Conservation (phyloP, 2,329 filamentous ascomycete genomes). For the Rhinocladiella similis region DNA sequence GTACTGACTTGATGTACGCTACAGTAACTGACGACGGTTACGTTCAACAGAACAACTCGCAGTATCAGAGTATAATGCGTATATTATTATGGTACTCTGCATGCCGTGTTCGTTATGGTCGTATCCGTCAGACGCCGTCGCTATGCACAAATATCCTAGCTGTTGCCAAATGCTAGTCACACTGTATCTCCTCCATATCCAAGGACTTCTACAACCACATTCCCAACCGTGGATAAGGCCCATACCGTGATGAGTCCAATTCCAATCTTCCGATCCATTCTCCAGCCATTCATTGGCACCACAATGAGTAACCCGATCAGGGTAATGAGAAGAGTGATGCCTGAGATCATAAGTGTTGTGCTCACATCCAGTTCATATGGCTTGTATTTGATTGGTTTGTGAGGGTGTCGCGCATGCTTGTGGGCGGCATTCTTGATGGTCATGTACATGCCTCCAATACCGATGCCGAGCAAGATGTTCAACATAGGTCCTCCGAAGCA, state of each 20-base stretch:
- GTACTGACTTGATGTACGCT: too few relatives aligned
- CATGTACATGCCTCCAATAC: constrained; percentile 87
- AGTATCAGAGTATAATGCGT: too few relatives aligned
- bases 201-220: constrained; percentile 74
- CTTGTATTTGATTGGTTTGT: constrained; percentile 64
- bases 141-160: background rate
- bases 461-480: constrained; percentile 92
- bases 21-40: too few relatives aligned
- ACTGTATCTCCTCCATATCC: constrained; percentile 23
- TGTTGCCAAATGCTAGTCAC: background rate
- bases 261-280: constrained; percentile 79
- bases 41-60: too few relatives aligned
- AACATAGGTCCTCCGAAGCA: constrained; percentile 99
- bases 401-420: constrained; percentile 66
- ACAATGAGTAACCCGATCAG: constrained; percentile 74
- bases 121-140: background rate
- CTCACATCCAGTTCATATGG: constrained; percentile 83
- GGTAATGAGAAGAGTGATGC: constrained; percentile 78
- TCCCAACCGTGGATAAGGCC: constrained; percentile 75
- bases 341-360: constrained; percentile 80
- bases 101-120: background rate
- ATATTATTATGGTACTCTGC: too few relatives aligned
- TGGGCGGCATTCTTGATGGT: constrained; percentile 70
- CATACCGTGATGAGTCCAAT: constrained; percentile 78
- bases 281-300: constrained; percentile 84